phyloP scores from a whole-genome alignment of 495 filamentous ascomycete genomes.

The Tuber calosporum region DNA sequence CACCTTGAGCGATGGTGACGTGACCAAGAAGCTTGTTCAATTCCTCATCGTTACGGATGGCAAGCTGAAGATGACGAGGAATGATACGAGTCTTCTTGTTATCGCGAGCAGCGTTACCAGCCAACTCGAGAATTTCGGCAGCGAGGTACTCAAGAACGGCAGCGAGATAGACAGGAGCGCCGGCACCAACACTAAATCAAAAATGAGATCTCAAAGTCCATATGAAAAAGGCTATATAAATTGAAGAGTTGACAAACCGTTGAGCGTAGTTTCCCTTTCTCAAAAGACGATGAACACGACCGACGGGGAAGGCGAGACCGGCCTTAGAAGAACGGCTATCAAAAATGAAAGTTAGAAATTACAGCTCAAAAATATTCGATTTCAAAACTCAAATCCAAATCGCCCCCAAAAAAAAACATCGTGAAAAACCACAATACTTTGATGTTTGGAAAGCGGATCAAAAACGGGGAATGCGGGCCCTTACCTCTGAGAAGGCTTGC shows the following conservation, averaged over 20 bases:
- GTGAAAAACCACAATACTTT: slow-evolving; percentile 31
- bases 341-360: slow-evolving; percentile 44
- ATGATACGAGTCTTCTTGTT: slow-evolving; percentile 99
- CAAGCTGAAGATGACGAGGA: slow-evolving; percentile 96
- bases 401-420: slow-evolving; percentile 18
- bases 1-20: slow-evolving; percentile 98
- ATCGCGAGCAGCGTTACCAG: slow-evolving; percentile 96
- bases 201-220: slow-evolving; percentile 12
- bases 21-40: slow-evolving; percentile 99
- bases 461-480: not conserved
- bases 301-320: slow-evolving; percentile 97
- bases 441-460: slow-evolving; percentile 39
- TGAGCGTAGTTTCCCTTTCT: slow-evolving; percentile 99
- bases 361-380: slow-evolving; percentile 32
- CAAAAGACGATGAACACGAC: slow-evolving; percentile 98
- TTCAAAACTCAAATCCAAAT: slow-evolving; percentile 24
- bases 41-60: slow-evolving; percentile 99
- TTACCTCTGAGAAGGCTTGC: slow-evolving; percentile 42
- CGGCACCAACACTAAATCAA: slow-evolving; percentile 45
- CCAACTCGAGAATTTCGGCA: slow-evolving; percentile 96
- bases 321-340: slow-evolving; percentile 95
- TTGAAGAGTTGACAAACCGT: slow-evolving; percentile 89
- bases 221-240: slow-evolving; percentile 17
- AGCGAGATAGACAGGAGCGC: slow-evolving; percentile 96
- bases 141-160: slow-evolving; percentile 98